Evolutionary conservation across 2,329 filamentous ascomycete species (phyloP).

Genomic region (Hypoxylon sp.): DNA sequence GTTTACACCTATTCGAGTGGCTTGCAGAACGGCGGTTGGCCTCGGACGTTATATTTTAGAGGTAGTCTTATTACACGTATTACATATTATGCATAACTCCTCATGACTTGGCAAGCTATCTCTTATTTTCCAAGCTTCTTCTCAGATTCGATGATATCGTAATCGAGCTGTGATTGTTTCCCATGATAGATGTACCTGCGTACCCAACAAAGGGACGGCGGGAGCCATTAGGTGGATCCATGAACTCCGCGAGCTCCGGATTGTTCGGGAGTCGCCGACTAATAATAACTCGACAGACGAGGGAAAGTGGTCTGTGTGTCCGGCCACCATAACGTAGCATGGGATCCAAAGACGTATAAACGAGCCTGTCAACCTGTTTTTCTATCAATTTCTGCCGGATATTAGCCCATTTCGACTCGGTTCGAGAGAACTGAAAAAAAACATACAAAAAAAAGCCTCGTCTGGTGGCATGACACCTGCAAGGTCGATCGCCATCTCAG

Average conservation of each 20-base stretch:
- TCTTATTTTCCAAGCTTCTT: conserved; percentile 18
- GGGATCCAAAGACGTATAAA: conserved; percentile 14
- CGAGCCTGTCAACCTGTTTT: conserved; percentile 19
- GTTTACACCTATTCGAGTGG: conserved; percentile 10
- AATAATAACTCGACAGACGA: conserved; percentile 4
- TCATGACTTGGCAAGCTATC: not conserved
- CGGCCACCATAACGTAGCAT: conserved; percentile 20
- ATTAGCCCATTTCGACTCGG: conserved; percentile 25
- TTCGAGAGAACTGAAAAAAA: conserved; percentile 14
- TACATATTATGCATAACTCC: conserved; percentile 12
- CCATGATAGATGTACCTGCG: not conserved
- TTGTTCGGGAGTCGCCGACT: conserved; percentile 36
- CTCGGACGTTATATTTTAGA: conserved; percentile 5
- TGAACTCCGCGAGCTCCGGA: conserved; percentile 16
- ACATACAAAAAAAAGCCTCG: conserved; percentile 32
- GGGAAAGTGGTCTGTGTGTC: conserved; percentile 23
- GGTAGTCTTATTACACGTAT: not conserved
- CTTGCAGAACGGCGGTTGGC: conserved; percentile 27
- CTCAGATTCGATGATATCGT: conserved; percentile 10
- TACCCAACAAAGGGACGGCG: conserved; percentile 7
- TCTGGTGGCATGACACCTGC: conserved; percentile 43
- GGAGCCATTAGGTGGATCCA: not conserved
- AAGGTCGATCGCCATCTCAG: conserved; percentile 42
- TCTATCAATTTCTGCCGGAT: conserved; percentile 18
- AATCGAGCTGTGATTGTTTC: conserved; percentile 15